Conservation (phyloP, 2,329 filamentous ascomycete species). For the Neocatenulostroma microsporum region DNA sequence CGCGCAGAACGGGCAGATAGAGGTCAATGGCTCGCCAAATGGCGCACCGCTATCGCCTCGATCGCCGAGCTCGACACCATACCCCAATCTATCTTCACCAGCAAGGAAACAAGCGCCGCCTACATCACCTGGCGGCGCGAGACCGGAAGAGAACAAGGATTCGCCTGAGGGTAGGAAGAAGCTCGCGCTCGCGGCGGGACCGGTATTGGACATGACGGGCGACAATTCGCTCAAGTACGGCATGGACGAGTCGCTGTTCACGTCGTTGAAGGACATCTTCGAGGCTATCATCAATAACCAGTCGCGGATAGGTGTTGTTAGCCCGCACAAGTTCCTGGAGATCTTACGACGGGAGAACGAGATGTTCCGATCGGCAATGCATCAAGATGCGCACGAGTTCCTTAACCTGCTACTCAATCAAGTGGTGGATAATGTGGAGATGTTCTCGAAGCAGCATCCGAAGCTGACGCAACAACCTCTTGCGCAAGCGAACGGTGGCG, state of each 20-base stretch:
- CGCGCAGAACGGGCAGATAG: constrained; percentile 2
- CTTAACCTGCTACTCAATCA: constrained; percentile 92
- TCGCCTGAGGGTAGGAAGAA: constrained; percentile 98
- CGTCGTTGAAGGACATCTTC: constrained; percentile 92
- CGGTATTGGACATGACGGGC: constrained; percentile 74
- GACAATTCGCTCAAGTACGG: constrained; percentile 74
- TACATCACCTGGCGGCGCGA: constrained; percentile 51
- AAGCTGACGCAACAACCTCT: constrained; percentile 20
- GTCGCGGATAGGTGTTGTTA: constrained; percentile 83
- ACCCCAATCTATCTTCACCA: constrained; percentile 26
- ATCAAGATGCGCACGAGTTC: constrained; percentile 97
- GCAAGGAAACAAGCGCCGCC: constrained; percentile 44
- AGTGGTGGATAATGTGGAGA: constrained; percentile 87
- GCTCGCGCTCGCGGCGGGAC: constrained; percentile 78
- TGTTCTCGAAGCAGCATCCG: constrained; percentile 62
- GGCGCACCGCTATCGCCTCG: constrained; percentile 25
- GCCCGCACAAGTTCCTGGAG: constrained; percentile 86
- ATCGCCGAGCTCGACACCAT: constrained; percentile 31
- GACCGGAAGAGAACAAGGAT: constrained; percentile 88
- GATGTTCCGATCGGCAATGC: constrained; percentile 94
- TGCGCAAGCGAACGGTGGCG: constrained; percentile 21
- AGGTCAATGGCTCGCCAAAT: constrained; percentile 10
- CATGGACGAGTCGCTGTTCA: constrained; percentile 93
- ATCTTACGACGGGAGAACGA: constrained; percentile 92
- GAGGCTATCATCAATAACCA: constrained; percentile 75